Evolutionary conservation across 345 rosid genomes (phyloP).

Genomic region (Trapa incisa): DNA sequence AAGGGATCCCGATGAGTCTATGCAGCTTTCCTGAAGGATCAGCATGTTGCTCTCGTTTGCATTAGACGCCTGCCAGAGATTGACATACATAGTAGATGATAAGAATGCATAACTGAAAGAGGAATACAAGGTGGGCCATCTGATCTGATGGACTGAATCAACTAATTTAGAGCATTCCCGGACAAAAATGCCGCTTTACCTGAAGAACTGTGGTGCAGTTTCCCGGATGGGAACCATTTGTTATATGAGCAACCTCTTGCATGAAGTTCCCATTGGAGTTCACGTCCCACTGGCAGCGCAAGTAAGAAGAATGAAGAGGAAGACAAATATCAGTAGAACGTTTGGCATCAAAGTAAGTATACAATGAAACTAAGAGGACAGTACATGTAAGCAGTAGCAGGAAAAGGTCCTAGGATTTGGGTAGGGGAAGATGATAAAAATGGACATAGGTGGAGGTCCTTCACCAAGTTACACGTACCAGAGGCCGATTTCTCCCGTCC

Average conservation of each 20-base stretch:
- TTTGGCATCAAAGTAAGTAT: no score
- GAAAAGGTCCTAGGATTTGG: no score
- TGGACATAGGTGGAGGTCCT: neutral
- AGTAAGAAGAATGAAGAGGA: no score
- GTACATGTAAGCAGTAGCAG: no score
- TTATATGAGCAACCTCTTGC: slow-evolving; percentile 89
- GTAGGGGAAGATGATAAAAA: no score
- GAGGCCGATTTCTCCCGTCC: slow-evolving; percentile 85
- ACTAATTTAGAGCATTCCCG: no score
- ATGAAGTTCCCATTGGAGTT: slow-evolving; percentile 74
- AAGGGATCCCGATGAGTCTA: slow-evolving; percentile 73
- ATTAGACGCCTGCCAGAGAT: slow-evolving; percentile 44
- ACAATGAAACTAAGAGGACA: no score
- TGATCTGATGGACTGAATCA: no score
- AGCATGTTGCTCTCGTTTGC: slow-evolving; percentile 77
- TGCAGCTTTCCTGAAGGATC: slow-evolving; percentile 88
- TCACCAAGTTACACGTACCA: slow-evolving; percentile 25
- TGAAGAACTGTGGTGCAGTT: slow-evolving; percentile 88
- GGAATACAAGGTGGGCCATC: neutral
- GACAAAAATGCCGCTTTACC: slow-evolving; percentile 25
- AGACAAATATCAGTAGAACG: no score
- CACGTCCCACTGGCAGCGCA: slow-evolving; percentile 70
- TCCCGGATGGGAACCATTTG: slow-evolving; percentile 82
- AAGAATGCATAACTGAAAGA: neutral
- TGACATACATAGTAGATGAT: neutral